phyloP scores from a whole-genome alignment of 2,329 filamentous ascomycete species.

The Aspergillus sp. region DNA sequence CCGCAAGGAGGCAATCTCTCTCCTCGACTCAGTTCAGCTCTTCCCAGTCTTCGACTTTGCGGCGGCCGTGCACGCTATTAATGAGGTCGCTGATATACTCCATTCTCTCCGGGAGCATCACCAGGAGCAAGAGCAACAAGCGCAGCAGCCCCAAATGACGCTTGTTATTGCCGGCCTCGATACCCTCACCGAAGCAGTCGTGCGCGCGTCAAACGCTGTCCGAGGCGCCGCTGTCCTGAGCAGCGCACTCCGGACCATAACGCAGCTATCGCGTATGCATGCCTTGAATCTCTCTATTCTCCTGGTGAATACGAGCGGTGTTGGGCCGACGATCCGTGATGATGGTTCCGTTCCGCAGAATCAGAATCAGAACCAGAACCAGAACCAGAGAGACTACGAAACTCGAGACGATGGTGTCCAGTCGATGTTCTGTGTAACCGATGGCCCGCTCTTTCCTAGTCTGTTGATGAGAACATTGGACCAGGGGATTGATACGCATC shows the following conservation, averaged over 20 bases:
- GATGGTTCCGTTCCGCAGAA: not conserved
- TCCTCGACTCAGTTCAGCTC: slow-evolving; percentile 34
- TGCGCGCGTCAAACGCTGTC: slow-evolving; percentile 38
- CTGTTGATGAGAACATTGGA: slow-evolving; percentile 38
- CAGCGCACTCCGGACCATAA: slow-evolving; percentile 34
- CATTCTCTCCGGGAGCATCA: slow-evolving; percentile 18
- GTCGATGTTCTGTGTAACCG: slow-evolving; percentile 27
- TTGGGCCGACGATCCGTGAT: slow-evolving; percentile 19
- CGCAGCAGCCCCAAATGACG: not conserved
- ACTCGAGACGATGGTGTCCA: slow-evolving; percentile 13
- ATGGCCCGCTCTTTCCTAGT: slow-evolving; percentile 25
- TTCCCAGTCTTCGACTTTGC: slow-evolving; percentile 34
- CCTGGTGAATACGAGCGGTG: slow-evolving; percentile 37
- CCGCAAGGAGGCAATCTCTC: slow-evolving; percentile 29
- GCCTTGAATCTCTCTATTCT: slow-evolving; percentile 31
- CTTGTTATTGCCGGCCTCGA: slow-evolving; percentile 39
- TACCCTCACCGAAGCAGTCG: slow-evolving; percentile 34
- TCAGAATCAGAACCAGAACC: not conserved
- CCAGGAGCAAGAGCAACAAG: not conserved
- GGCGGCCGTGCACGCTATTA: slow-evolving; percentile 30
- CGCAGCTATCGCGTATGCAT: slow-evolving; percentile 31
- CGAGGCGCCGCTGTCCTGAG: slow-evolving; percentile 34
- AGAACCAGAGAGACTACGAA: not conserved
- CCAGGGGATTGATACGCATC: slow-evolving; percentile 41
- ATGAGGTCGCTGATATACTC: slow-evolving; percentile 29